These are phyloP conservation scores for Sugiyamaella valdiviana DNA, from an alignment of 805 yeast genomes.

Conservation along the genomic window DNA sequence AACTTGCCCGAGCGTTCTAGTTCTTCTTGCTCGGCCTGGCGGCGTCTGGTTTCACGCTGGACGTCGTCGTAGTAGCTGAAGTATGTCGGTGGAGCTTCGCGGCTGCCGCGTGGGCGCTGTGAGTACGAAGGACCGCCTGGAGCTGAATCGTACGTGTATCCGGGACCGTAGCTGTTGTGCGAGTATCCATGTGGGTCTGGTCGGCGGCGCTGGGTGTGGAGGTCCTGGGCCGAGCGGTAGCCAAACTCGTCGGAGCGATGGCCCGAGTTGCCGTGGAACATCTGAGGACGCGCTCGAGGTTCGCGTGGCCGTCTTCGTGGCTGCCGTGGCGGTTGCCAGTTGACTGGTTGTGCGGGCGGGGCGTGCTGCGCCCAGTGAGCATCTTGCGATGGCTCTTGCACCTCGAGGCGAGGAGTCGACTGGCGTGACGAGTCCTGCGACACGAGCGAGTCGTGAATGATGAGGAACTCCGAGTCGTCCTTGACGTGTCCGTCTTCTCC, in stretches of 20 bases:
- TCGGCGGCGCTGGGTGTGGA: not conserved
- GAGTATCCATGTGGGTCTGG: not conserved
- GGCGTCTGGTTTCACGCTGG: slow-evolving; percentile 1
- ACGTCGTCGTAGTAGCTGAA: slow-evolving; percentile 5
- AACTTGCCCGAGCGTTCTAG: slow-evolving; percentile 1
- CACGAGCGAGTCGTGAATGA: slow-evolving; percentile 18
- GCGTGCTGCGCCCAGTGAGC: not conserved
- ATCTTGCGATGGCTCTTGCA: not conserved
- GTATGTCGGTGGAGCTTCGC: not conserved
- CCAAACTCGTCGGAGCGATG: not conserved
- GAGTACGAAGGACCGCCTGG: too few species aligned
- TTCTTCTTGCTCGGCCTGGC: slow-evolving; percentile 4
- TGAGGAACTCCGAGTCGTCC: slow-evolving; percentile 14
- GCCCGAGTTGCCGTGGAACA: slow-evolving; percentile 1
- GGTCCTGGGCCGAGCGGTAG: not conserved
- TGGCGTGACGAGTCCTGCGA: not conserved
- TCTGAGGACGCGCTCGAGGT: not conserved
- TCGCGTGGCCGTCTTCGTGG: not conserved
- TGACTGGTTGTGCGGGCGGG: not conserved
- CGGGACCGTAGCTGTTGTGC: not conserved
- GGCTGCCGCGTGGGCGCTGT: not conserved
- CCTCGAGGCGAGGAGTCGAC: not conserved
- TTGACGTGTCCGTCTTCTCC: slow-evolving; percentile 11
- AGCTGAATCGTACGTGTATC: too few species aligned
- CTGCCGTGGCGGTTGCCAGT: not conserved